Base-by-base conservation (phyloP, 345 rosid species). In the Aegle marmelos region DNA sequence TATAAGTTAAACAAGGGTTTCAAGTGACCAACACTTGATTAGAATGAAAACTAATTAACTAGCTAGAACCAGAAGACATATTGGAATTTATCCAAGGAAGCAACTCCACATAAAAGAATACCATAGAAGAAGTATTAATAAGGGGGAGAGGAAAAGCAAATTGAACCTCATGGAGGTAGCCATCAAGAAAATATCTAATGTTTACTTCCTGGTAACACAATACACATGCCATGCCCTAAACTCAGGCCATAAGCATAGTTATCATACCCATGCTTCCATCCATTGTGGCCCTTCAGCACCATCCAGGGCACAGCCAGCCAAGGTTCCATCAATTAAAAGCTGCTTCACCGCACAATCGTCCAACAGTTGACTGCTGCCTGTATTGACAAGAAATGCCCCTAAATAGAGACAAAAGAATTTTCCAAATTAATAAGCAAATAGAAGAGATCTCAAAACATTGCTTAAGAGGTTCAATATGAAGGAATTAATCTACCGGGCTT, bases 211-310 rank as follows among this genome's bases (percentile, higher is more conserved):
- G 33, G 56, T 36, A 6, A 81, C 31, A 68, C 41, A 69, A 39
- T 33, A 30, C 30, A 65, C n/a, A 70, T 34, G 19, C 60, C 48
- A 75, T 59, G 48, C 48, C 70, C 48, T 21, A 36, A 75, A 78
- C 41, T 41, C 75, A 82, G 36, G 76, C 64, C 72, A 39, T 37
- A 76, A 72, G 63, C 37, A 21, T 66, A 78, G 61, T 54, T 73
- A 73, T 81, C 90, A 83, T 93, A 97, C 99, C 99, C 99, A 94
- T 72, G 98, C 99, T 92, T 97, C 99, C 98, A 97, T 94, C 99
- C 98, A 97, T 28, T 93, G 98, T 31, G 99, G 99, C 73, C 99
- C 98, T 88, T 97, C 99, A 70, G 90, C 98, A 73, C 99, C 98
- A 85, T 97, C 99, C 83, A 97, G 77, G 50, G 99, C 98, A 85